Evolutionary conservation across 805 yeast species (phyloP).

Genomic region (Yarrowia porcina): DNA sequence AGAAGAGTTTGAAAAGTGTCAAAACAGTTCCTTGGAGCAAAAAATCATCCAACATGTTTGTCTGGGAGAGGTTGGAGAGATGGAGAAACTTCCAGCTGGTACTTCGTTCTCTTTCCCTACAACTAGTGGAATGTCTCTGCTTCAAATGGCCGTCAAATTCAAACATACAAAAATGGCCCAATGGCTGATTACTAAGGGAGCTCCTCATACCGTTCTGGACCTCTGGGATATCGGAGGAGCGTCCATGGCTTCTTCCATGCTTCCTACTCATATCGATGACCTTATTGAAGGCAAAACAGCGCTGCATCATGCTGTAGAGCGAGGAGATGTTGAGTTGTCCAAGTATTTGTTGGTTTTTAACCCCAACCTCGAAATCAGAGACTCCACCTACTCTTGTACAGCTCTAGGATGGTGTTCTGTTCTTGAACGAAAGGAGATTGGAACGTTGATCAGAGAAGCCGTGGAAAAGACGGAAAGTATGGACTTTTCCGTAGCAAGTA

Average conservation of each 20-base stretch:
- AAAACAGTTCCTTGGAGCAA: background rate
- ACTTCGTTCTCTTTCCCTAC: background rate
- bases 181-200: slow-evolving; percentile 5
- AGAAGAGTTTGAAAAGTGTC: slow-evolving; percentile 4
- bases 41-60: slow-evolving; percentile 7
- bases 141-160: slow-evolving; percentile 8
- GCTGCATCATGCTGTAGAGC: slow-evolving; percentile 10
- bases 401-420: slow-evolving; percentile 14
- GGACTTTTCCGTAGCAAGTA: background rate
- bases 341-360: background rate
- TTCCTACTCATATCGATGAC: background rate
- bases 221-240: slow-evolving; percentile 8
- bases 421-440: slow-evolving; percentile 1
- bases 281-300: slow-evolving; percentile 5
- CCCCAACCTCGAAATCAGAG: slow-evolving; percentile 5
- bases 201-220: background rate
- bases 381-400: background rate
- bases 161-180: background rate
- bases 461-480: background rate
- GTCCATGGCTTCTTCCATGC: background rate
- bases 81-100: background rate
- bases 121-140: background rate
- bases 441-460: background rate
- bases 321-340: background rate
- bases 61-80: background rate